Evolutionary conservation across 345 rosid genomes (phyloP), one percentile per base, ranked within the genome.

Genomic region (Trapa incisa): DNA sequence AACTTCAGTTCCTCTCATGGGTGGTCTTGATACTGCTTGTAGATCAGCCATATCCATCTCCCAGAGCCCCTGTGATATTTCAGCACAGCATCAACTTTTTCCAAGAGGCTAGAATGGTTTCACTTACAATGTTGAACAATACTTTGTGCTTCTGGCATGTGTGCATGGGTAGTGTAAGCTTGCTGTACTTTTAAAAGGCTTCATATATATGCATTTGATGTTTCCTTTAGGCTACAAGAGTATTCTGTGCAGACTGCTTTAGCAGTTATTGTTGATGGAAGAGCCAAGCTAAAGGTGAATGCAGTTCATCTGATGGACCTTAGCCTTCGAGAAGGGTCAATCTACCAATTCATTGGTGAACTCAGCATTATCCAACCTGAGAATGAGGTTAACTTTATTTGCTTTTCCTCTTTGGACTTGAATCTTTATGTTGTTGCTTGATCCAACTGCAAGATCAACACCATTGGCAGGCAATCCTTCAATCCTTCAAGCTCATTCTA

Each of bases 281-380:
- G 73, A 65, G 77, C 73, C 50, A 77, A 39, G 65, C 78, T 93
- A 58, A 86, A 69, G 70, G 76, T 90, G 65, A 80, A 85, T 77
- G 76, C 96, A 3, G 86, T 78, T 65, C 94, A 86, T 80, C 57
- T 87, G 65, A 81, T 92, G 73, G 94, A 88, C 72, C 76, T 90
- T 74, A 75, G 80, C 72, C 86, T 93, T 17, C 84, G 78, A 37
- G 75, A 78, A 43, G 88, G 89, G 63, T 93, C 95, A 9, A 63
- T 74, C 66, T 88, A 85, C 76, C 96, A 87, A 69, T 82, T 79
- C 75, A 91, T 91, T 14, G 97, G 99, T 5, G 99, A 93, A 84
- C 92, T 88, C 71, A 78, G 64, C 67, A 75, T 88, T 72, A 78
- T 10, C 37, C 63, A 78, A 62, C 80, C 80, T 5, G 74, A 77